These are phyloP conservation scores for Salix arbutifolia DNA, from an alignment of 345 rosid genomes.

Conservation along the genomic window DNA sequence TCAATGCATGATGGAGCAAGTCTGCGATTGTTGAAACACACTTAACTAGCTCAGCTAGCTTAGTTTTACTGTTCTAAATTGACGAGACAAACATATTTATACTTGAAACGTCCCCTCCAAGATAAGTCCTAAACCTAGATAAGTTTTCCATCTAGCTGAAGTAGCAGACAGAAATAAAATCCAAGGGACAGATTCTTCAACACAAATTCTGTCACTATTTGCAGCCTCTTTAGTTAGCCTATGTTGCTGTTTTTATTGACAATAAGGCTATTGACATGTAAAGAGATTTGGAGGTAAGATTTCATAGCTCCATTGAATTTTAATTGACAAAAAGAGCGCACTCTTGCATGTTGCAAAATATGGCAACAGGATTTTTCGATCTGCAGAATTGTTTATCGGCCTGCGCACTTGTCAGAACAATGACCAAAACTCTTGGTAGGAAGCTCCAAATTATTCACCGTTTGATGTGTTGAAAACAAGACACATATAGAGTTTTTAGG, in stretches of 20 bases:
- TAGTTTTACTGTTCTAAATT: too few relatives aligned
- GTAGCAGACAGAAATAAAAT: too few relatives aligned
- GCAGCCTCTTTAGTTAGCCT: background rate
- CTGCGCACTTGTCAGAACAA: background rate
- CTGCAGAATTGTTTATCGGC: background rate
- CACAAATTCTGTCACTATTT: background rate
- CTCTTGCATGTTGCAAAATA: background rate
- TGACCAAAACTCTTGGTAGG: background rate
- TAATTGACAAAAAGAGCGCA: background rate
- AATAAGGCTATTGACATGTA: background rate
- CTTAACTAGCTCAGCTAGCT: too few relatives aligned
- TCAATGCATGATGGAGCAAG: background rate
- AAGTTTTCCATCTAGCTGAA: too few relatives aligned
- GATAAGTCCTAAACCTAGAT: too few relatives aligned
- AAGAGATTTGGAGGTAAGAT: background rate
- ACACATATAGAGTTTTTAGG: too few relatives aligned
- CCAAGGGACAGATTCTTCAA: background rate
- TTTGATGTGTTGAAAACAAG: background rate
- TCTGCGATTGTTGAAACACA: background rate
- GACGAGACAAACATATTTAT: too few relatives aligned
- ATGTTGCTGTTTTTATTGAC: background rate
- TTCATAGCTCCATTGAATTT: background rate
- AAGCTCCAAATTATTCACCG: background rate
- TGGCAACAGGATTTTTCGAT: background rate
- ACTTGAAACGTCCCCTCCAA: too few relatives aligned